These are phyloP conservation scores for Sphaerulina vaccinii DNA, from an alignment of 2,329 filamentous ascomycete species.

Conservation along the genomic window DNA sequence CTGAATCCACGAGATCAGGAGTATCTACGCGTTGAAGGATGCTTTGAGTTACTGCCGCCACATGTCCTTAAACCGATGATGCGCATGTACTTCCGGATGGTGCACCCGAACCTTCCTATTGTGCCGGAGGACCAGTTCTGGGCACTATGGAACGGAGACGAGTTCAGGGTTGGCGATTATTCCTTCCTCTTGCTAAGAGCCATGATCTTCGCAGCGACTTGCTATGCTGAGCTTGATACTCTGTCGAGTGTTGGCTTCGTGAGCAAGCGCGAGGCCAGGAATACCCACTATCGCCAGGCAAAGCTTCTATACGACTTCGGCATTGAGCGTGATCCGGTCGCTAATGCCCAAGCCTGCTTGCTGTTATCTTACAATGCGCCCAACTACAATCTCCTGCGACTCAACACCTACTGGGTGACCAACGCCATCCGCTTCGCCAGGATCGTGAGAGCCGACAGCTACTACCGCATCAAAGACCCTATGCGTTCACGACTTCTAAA, in stretches of 20 bases:
- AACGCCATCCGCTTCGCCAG: slow-evolving; percentile 26
- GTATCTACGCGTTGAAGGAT: slow-evolving; percentile 23
- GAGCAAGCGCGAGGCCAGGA: slow-evolving; percentile 26
- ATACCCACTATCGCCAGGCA: slow-evolving; percentile 23
- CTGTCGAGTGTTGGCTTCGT: slow-evolving; percentile 23
- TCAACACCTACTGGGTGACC: slow-evolving; percentile 28
- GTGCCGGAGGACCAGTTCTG: slow-evolving; percentile 24
- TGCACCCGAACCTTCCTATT: slow-evolving; percentile 24
- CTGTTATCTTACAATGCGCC: slow-evolving; percentile 24
- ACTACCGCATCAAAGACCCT: slow-evolving; percentile 22
- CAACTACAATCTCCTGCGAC: slow-evolving; percentile 24
- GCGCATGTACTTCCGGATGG: slow-evolving; percentile 22
- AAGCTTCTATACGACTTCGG: slow-evolving; percentile 27
- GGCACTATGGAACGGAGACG: slow-evolving; percentile 19
- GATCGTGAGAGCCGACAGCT: slow-evolving; percentile 23
- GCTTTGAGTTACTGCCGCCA: slow-evolving; percentile 22
- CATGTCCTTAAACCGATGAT: slow-evolving; percentile 20
- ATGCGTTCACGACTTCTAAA: slow-evolving; percentile 21
- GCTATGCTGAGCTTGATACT: slow-evolving; percentile 21
- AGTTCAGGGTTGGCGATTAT: slow-evolving; percentile 14
- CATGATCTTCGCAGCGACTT: slow-evolving; percentile 23
- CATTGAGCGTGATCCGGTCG: slow-evolving; percentile 23
- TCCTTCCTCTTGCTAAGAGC: slow-evolving; percentile 19
- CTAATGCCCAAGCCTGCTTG: slow-evolving; percentile 24
- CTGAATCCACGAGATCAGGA: slow-evolving; percentile 24